Conservation (phyloP, 2,329 filamentous ascomycete genomes). For the Graphium sp. region DNA sequence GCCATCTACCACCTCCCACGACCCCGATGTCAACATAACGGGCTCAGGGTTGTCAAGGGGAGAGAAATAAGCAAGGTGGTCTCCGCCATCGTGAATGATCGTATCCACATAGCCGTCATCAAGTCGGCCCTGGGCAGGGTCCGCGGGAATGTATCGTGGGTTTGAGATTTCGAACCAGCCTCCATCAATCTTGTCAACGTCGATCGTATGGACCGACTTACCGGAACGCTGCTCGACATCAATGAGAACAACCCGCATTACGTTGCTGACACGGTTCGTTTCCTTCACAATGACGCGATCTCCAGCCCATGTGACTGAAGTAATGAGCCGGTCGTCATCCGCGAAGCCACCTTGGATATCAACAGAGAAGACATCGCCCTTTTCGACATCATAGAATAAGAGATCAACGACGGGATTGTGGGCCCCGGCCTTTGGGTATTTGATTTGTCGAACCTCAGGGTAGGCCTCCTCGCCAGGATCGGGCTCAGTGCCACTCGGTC, state of each 20-base stretch:
- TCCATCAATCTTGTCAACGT: slow-evolving; percentile 74
- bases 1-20: slow-evolving; percentile 82
- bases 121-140: slow-evolving; percentile 55
- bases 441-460: slow-evolving; percentile 80
- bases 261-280: slow-evolving; percentile 85
- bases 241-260: slow-evolving; percentile 75
- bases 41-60: slow-evolving; percentile 74
- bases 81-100: slow-evolving; percentile 68
- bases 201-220: slow-evolving; percentile 60
- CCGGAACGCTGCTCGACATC: slow-evolving; percentile 60
- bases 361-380: slow-evolving; percentile 64
- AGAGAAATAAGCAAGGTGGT: slow-evolving; percentile 87
- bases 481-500: slow-evolving; percentile 58
- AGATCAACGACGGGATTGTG: slow-evolving; percentile 84
- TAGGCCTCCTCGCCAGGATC: slow-evolving; percentile 64
- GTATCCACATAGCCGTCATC: slow-evolving; percentile 90
- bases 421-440: slow-evolving; percentile 91
- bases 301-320: slow-evolving; percentile 82
- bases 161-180: slow-evolving; percentile 93
- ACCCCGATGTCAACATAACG: slow-evolving; percentile 67
- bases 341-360: slow-evolving; percentile 61
- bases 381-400: slow-evolving; percentile 72
- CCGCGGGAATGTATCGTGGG: slow-evolving; percentile 73
- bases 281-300: slow-evolving; percentile 73
- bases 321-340: slow-evolving; percentile 76